Percentiles rank a stretch among this genome's conserved stretches.
Evolutionary conservation across 371 early-diverging fungal species (phyloP).

Genomic region (Mucor ambiguus): DNA sequence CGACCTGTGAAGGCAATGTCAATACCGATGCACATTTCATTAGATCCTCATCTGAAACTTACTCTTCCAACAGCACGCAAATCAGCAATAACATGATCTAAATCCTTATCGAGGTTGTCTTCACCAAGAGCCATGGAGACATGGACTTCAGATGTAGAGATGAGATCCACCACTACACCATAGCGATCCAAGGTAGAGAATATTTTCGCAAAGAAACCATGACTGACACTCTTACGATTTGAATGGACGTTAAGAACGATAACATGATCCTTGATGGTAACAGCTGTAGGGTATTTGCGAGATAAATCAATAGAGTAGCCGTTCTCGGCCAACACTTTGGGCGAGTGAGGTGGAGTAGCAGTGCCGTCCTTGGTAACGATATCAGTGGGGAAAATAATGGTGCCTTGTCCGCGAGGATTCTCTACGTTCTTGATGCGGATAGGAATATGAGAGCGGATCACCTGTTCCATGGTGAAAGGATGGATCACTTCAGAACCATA

Average conservation of each 20-base stretch:
- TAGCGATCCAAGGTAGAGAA: constrained; percentile 87
- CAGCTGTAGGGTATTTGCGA: constrained; percentile 89
- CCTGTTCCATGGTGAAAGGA: constrained; percentile 99
- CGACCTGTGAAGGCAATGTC: constrained; percentile 41
- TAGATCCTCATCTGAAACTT: constrained; percentile 11
- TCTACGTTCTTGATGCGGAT: constrained; percentile 98
- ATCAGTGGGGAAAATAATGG: constrained; percentile 86
- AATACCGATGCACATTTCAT: neutral
- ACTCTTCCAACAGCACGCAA: constrained; percentile 74
- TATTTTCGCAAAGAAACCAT: constrained; percentile 95
- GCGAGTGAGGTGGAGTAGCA: constrained; percentile 63
- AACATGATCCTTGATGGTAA: constrained; percentile 96
- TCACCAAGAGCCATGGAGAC: constrained; percentile 93
- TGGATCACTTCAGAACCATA: constrained; percentile 98
- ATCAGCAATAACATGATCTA: constrained; percentile 71
- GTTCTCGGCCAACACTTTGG: constrained; percentile 71
- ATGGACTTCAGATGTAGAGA: constrained; percentile 95
- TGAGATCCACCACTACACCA: constrained; percentile 93
- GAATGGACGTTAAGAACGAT: constrained; percentile 94
- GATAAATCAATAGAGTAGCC: constrained; percentile 75
- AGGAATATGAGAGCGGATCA: constrained; percentile 92
- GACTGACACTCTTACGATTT: constrained; percentile 91
- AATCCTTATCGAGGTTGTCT: constrained; percentile 59
- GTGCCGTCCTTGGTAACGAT: constrained; percentile 48
- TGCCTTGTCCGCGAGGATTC: constrained; percentile 89